A percentile compares a stretch with the other conserved stretches of the same genome.
These are phyloP conservation scores for Ganoderma sinense DNA, from an alignment of 1,284 basidiomycete species.

Conservation along the genomic window DNA sequence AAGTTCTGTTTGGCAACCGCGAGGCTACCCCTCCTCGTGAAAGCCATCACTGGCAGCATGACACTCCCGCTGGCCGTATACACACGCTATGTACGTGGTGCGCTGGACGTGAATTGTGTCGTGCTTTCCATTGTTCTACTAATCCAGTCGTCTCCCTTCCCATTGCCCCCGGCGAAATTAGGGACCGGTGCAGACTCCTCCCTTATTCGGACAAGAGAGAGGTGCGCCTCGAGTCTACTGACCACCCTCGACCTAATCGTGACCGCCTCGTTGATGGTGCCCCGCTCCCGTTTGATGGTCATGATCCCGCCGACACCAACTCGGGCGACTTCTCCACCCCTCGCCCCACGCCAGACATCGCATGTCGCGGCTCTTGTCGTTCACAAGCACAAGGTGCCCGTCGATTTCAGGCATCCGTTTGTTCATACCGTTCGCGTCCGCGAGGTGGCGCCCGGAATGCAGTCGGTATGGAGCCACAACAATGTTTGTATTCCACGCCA, in stretches of 20 bases:
- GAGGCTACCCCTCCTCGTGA: neutral
- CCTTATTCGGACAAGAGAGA: neutral
- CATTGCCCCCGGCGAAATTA: neutral
- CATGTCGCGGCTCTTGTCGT: neutral
- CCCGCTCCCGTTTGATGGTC: neutral
- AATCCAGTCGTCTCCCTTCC: slow-evolving; percentile 1
- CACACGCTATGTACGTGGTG: neutral
- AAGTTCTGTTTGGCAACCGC: neutral
- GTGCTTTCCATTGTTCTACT: neutral
- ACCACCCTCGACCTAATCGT: neutral
- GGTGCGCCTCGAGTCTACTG: slow-evolving; percentile 18
- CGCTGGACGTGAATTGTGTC: neutral
- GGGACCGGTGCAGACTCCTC: neutral
- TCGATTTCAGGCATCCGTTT: neutral
- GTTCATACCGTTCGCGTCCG: neutral
- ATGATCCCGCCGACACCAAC: neutral
- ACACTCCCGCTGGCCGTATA: neutral
- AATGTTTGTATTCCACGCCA: neutral
- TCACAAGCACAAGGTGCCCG: neutral
- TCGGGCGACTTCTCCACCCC: neutral
- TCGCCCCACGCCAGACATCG: neutral
- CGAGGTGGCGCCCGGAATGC: neutral
- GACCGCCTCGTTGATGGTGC: neutral
- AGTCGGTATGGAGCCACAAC: slow-evolving; percentile 6
- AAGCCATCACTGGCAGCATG: neutral